Percentiles rank a stretch among this genome's conserved stretches.
Conservation (phyloP, 2,329 filamentous ascomycete genomes). For the Zarea fungicola region DNA sequence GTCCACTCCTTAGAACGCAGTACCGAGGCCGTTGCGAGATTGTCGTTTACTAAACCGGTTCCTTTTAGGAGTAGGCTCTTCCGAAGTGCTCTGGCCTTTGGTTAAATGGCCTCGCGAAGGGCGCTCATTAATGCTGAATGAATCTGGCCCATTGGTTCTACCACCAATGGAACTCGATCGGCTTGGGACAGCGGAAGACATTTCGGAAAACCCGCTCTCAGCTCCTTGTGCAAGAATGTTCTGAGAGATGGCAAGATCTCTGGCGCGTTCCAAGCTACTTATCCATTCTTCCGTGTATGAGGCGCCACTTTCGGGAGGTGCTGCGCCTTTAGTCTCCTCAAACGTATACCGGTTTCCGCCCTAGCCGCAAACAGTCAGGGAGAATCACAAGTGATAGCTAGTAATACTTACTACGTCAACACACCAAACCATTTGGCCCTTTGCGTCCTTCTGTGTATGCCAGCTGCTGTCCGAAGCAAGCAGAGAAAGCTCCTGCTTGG, state of each 20-base stretch:
- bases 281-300: conserved; percentile 86
- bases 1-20: conserved; percentile 60
- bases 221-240: conserved; percentile 61
- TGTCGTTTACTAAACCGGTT: conserved; percentile 86
- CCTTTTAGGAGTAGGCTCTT: conserved; percentile 48
- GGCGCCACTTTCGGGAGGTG: conserved; percentile 53
- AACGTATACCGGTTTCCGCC: conserved; percentile 87
- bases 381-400: too few species aligned
- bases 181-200: conserved; percentile 69
- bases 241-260: conserved; percentile 75
- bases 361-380: conserved; percentile 45
- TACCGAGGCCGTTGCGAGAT: conserved; percentile 88
- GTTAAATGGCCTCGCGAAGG: conserved; percentile 52
- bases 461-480: conserved; percentile 70
- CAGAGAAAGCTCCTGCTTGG: conserved; percentile 88
- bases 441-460: conserved; percentile 76
- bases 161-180: conserved; percentile 68
- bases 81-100: conserved; percentile 53
- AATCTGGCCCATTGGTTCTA: conserved; percentile 46
- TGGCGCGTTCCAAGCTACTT: conserved; percentile 78
- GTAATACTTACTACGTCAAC: conserved; percentile 78
- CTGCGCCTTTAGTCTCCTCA: conserved; percentile 75
- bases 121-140: conserved; percentile 44
- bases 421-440: conserved; percentile 81
- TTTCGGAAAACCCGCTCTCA: conserved; percentile 62